Conservation (phyloP, 306 rosid genomes). For the Biancaea sappan region DNA sequence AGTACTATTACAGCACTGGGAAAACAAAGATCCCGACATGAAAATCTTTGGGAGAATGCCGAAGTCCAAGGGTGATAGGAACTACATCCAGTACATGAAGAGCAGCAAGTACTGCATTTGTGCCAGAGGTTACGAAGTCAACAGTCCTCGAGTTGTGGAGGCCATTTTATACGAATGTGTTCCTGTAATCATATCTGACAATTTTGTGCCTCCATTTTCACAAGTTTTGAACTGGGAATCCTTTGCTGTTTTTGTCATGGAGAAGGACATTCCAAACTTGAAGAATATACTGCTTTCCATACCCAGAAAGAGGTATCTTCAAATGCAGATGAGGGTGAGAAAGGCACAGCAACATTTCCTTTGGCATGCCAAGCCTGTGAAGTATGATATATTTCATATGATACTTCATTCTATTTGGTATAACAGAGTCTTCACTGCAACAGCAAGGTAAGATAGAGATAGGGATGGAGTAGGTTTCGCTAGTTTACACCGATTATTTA, state of each 20-base stretch:
- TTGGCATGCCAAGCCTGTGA: constrained; percentile 76
- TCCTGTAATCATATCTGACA: constrained; percentile 85
- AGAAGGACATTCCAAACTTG: constrained; percentile 80
- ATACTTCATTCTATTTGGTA: constrained; percentile 87
- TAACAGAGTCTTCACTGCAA: constrained; percentile 61
- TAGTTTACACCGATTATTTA: background rate
- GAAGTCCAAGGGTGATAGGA: constrained; percentile 51
- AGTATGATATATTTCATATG: constrained; percentile 88
- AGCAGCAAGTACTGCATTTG: constrained; percentile 92
- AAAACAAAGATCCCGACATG: constrained; percentile 90
- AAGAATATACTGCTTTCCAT: constrained; percentile 74
- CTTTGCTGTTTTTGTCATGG: constrained; percentile 78
- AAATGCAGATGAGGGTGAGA: constrained; percentile 70
- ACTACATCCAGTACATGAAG: constrained; percentile 74
- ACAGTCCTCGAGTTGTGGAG: constrained; percentile 91
- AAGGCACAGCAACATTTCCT: constrained; percentile 81
- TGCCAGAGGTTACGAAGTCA: constrained; percentile 89
- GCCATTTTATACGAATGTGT: constrained; percentile 82
- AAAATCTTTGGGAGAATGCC: constrained; percentile 69
- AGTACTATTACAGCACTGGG: constrained; percentile 75
- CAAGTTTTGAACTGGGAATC: constrained; percentile 84
- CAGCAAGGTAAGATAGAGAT: constrained; percentile 16
- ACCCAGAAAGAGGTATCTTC: constrained; percentile 56
- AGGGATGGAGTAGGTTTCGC: background rate
- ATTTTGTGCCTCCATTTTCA: constrained; percentile 83